Conservation (phyloP, 257 asterid species). For the Prunella vulgaris region DNA sequence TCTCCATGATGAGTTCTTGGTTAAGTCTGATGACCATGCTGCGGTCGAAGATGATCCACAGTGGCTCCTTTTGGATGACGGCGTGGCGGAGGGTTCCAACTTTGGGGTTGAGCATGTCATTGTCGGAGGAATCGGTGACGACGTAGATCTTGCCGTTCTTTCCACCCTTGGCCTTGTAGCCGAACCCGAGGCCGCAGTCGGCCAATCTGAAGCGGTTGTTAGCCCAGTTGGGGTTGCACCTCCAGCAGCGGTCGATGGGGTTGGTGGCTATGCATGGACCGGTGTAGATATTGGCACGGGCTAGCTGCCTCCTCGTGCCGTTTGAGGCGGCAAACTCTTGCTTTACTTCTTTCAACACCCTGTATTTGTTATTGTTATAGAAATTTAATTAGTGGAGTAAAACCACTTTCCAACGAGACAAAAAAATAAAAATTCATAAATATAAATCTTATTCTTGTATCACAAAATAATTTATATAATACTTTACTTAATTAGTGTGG, state of each 20-base stretch:
- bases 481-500: no score
- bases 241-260: slow-evolving; percentile 88
- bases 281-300: neutral
- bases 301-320: slow-evolving; percentile 49
- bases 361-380: no score
- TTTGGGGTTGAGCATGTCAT: slow-evolving; percentile 44
- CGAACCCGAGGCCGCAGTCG: slow-evolving; percentile 72
- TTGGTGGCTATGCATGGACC: slow-evolving; percentile 63
- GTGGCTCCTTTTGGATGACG: slow-evolving; percentile 62
- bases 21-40: slow-evolving; percentile 53
- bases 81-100: slow-evolving; percentile 86
- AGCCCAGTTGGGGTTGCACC: slow-evolving; percentile 72
- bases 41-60: slow-evolving; percentile 66
- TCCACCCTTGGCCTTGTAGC: slow-evolving; percentile 64
- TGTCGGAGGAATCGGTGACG: slow-evolving; percentile 61
- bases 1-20: slow-evolving; percentile 52
- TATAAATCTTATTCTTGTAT: no score
- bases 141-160: slow-evolving; percentile 50
- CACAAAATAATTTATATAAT: no score
- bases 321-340: neutral
- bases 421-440: no score
- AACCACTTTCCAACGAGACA: no score
- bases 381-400: no score
- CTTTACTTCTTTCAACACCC: slow-evolving; percentile 31
- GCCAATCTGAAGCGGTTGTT: slow-evolving; percentile 56